These are phyloP conservation scores for Scheffersomyces stipitis DNA, from an alignment of 805 yeast species.

Conservation along the genomic window DNA sequence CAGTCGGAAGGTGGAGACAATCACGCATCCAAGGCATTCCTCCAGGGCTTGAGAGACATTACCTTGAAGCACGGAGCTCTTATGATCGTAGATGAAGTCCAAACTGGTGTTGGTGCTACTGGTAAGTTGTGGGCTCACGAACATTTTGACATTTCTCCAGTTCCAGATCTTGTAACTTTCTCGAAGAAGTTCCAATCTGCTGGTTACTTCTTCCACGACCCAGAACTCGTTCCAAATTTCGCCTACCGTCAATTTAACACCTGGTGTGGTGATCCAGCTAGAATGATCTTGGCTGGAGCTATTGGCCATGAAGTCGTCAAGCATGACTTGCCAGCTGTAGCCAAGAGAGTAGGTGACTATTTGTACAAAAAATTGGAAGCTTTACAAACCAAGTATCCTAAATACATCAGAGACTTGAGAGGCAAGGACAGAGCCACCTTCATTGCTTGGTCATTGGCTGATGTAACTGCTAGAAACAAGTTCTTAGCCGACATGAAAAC, in stretches of 20 bases:
- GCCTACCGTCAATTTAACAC: conserved; percentile 93
- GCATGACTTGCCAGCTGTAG: conserved; percentile 56
- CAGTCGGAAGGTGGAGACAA: conserved; percentile 93
- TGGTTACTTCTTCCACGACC: conserved; percentile 78
- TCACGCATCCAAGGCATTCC: conserved; percentile 74
- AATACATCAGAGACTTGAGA: conserved; percentile 54
- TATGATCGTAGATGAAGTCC: conserved; percentile 82
- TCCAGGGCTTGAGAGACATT: conserved; percentile 79
- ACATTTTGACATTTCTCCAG: conserved; percentile 70
- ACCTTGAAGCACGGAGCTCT: conserved; percentile 69
- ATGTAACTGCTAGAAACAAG: conserved; percentile 55
- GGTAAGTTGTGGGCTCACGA: conserved; percentile 89
- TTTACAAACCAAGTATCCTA: conserved; percentile 57
- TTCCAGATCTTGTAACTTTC: conserved; percentile 84
- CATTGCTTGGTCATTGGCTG: conserved; percentile 74
- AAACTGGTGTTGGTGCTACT: conserved; percentile 88
- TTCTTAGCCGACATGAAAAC: conserved; percentile 60
- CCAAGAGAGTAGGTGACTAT: conserved; percentile 65
- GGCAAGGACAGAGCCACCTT: conserved; percentile 77
- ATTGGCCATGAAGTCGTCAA: conserved; percentile 65
- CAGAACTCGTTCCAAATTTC: conserved; percentile 67
- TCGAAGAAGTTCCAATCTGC: conserved; percentile 89
- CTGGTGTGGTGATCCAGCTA: conserved; percentile 92
- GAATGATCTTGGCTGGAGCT: conserved; percentile 71
- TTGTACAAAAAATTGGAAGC: conserved; percentile 55